Evolutionary conservation across 2,329 filamentous ascomycete genomes (phyloP), one percentile per base, ranked within the genome.

Genomic region (Fusarium sp.): DNA sequence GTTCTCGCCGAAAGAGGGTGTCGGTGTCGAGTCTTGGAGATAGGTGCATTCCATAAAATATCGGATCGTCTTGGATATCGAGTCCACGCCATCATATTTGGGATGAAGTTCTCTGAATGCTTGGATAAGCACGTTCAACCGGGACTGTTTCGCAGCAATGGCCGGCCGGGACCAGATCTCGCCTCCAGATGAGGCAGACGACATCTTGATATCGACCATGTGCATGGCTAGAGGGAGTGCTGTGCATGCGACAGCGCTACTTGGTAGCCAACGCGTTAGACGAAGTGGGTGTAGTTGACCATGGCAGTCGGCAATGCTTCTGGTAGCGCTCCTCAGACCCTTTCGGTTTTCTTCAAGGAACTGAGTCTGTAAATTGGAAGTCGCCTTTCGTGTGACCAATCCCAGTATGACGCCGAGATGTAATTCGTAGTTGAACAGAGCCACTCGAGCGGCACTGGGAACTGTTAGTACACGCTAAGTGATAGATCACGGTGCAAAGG

Each of bases 1-100:
- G 22, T 64, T 56, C 8, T 72, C 72, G 1, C 54, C 60, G 0
- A 64, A 42, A 0, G 64, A 7, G 18, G 52, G 29, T 24, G 37
- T 47, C 3, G 40, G 66, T 9, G 61, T 5, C 4, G 64, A 50
- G 3, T 70, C 63, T 1, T 63, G 50, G 7, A 64, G 63, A 5
- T 67, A 64, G 10, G 66, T 73, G 27, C 70, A 71, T 29, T 75
- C 73, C 74, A 76, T 75, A 3, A 76, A 76, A 6, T 76, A 75
- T 1, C 74, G 34, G 4, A 76, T 76, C 1, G 69, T 73, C 62
- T 75, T 76, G 0, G 74, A 72, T 5, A 76, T 73, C 8, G 71
- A 76, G 9, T 75, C 74, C 0, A 76, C 74, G 0, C 74, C 74
- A 1, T 76, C 74, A 2, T 75, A 75, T 18, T 69, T 76, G 2